Evolutionary conservation across 2,329 filamentous ascomycete genomes (phyloP), one percentile per base, ranked within the genome.

Genomic region (Penicillium brasilianum): DNA sequence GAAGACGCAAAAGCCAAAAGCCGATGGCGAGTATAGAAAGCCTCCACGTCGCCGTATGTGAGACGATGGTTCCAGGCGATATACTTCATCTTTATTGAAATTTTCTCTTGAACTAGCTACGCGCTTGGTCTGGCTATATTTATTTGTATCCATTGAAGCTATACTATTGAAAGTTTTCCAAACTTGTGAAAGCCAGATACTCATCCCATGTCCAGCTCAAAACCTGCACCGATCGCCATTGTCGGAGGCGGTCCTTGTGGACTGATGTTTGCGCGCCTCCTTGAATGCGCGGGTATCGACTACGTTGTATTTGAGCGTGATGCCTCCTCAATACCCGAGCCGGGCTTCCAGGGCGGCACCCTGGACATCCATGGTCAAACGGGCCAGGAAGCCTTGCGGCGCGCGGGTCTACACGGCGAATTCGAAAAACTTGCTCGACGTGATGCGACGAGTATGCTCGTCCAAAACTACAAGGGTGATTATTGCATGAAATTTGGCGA

Each of bases 371-470:
- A 68, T 43, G 30, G 39, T 8, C 57, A 39, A 30, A 59, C 62
- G 25, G 69, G 69, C 1, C 69, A 71, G 53, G 57, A 55, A 30
- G 67, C 67, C 37, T 51, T 68, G n/a, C 59, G 65, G 43, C 58
- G 61, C 8, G 69, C 68, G 2, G 68, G 67, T 30, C 36, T 67
- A 25, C 63, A 62, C 2, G 60, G 57, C 20, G 22, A 68, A 13
- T 70, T 70, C 39, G 58, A 64, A 34, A 63, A 57, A 18, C 34
- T 66, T 14, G 66, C 65, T 7, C 61, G 69, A 11, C 59, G 57
- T 14, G 61, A 66, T 22, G 65, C 65, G 13, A 58, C 61, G 20
- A 60, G 54, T 9, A 58, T 63, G 14, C 25, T 57, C 22, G 56
- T 69, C 43, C 56, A 57, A 16, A 55, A 55, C 22, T 57, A 36